Conservation (phyloP, 2,329 filamentous ascomycete genomes). For the Ilyonectria mors-panacis region DNA sequence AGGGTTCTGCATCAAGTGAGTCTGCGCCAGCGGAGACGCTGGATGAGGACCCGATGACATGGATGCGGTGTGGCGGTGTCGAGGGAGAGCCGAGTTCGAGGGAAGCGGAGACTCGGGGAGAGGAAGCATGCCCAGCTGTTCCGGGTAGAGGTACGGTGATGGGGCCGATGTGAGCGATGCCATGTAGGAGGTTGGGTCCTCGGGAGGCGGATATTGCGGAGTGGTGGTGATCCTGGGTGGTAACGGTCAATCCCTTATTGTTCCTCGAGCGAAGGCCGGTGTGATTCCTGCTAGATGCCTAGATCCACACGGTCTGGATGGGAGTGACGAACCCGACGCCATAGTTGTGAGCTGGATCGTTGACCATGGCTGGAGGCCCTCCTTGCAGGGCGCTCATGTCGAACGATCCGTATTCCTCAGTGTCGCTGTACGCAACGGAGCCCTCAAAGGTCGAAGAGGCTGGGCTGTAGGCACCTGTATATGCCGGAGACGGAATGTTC, state of each 20-base stretch:
- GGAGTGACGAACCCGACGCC: conserved; percentile 74
- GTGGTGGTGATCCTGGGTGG: conserved; percentile 67
- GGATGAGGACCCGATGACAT: conserved; percentile 54
- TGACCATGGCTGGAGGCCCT: conserved; percentile 63
- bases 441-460: conserved; percentile 74
- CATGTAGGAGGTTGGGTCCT: conserved; percentile 57
- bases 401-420: conserved; percentile 69
- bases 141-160: conserved; percentile 62
- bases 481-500: conserved; percentile 74
- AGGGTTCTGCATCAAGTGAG: conserved; percentile 49
- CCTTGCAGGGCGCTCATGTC: conserved; percentile 62
- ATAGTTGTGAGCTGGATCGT: conserved; percentile 60
- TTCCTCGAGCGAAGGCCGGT: conserved; percentile 57
- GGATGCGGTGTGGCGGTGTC: conserved; percentile 58
- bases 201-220: conserved; percentile 61
- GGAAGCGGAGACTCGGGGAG: conserved; percentile 62
- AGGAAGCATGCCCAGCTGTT: conserved; percentile 61
- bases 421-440: conserved; percentile 75
- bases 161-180: conserved; percentile 56
- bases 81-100: conserved; percentile 52
- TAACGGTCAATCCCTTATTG: conserved; percentile 69
- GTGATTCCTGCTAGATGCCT: conserved; percentile 59
- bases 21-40: conserved; percentile 54
- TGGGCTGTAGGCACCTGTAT: conserved; percentile 71
- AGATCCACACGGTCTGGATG: conserved; percentile 74